These are phyloP conservation scores for Peronospora destructor DNA, from an alignment of 352 stramenopile genomes.

Conservation along the genomic window DNA sequence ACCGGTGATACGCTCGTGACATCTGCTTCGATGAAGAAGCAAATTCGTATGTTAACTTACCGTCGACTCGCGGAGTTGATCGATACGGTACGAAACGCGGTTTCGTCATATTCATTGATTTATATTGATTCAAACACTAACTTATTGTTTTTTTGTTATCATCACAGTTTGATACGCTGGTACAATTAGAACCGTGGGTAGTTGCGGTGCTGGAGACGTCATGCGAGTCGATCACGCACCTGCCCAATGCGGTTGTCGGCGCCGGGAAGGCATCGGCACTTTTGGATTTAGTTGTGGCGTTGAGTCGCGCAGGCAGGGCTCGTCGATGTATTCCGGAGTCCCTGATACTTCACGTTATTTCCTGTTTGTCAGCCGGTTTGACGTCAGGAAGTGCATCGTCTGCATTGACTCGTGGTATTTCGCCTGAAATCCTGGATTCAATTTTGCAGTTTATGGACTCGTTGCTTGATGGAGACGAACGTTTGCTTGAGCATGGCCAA, in stretches of 20 bases:
- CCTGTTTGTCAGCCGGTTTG: slow-evolving; percentile 58
- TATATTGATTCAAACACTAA: slow-evolving; percentile 5
- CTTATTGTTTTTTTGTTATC: slow-evolving; percentile 1
- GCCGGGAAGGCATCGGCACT: slow-evolving; percentile 70
- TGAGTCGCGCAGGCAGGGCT: slow-evolving; percentile 40
- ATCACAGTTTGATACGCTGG: slow-evolving; percentile 57
- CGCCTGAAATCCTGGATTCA: slow-evolving; percentile 56
- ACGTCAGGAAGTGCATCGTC: slow-evolving; percentile 18
- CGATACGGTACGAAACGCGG: slow-evolving; percentile 35
- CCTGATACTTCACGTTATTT: slow-evolving; percentile 49
- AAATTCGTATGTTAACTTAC: slow-evolving; percentile 75
- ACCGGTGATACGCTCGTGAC: slow-evolving; percentile 12
- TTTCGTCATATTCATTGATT: not conserved
- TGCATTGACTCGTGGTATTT: slow-evolving; percentile 39
- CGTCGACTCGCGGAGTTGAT: slow-evolving; percentile 68
- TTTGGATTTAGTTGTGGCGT: slow-evolving; percentile 61
- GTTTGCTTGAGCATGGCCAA: slow-evolving; percentile 18
- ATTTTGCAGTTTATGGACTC: slow-evolving; percentile 75
- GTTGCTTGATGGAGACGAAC: slow-evolving; percentile 70
- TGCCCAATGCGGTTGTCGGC: slow-evolving; percentile 66
- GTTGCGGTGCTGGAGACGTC: slow-evolving; percentile 37
- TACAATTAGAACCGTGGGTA: slow-evolving; percentile 61
- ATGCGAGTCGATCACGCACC: slow-evolving; percentile 51
- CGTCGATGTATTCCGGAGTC: slow-evolving; percentile 33
- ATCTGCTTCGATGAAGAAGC: slow-evolving; percentile 59